Conservation (phyloP, 805 yeast species). For the Starmera caribaea region DNA sequence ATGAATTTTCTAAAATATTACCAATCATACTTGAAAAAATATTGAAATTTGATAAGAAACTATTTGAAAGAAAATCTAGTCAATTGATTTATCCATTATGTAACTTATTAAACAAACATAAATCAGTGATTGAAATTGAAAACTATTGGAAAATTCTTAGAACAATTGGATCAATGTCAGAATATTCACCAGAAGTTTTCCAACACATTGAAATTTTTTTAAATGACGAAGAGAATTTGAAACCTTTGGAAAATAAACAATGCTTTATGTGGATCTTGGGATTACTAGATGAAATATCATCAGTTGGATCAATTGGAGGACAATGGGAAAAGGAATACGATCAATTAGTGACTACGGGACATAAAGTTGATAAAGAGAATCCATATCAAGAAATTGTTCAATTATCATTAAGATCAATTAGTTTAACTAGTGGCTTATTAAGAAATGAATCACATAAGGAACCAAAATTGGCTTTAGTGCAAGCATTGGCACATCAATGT, state of each 20-base stretch:
- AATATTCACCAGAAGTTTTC: slow-evolving; percentile 34
- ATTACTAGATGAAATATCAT: slow-evolving; percentile 67
- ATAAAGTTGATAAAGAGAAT: slow-evolving; percentile 32
- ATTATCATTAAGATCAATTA: slow-evolving; percentile 51
- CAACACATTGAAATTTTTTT: slow-evolving; percentile 35
- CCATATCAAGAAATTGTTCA: slow-evolving; percentile 47
- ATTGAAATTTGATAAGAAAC: slow-evolving; percentile 5
- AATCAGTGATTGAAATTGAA: slow-evolving; percentile 37
- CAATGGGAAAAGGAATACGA: slow-evolving; percentile 64
- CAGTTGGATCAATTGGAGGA: slow-evolving; percentile 72
- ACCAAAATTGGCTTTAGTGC: slow-evolving; percentile 48
- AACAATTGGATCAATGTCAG: slow-evolving; percentile 34
- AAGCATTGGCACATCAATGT: slow-evolving; percentile 84
- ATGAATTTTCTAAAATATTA: slow-evolving; percentile 1
- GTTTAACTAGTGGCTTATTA: slow-evolving; percentile 45
- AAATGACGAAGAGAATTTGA: slow-evolving; percentile 15
- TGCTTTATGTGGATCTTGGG: slow-evolving; percentile 56
- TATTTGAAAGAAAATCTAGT: slow-evolving; percentile 9
- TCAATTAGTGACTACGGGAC: slow-evolving; percentile 31
- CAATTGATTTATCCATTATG: slow-evolving; percentile 12
- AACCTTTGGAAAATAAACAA: slow-evolving; percentile 35
- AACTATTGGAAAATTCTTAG: slow-evolving; percentile 48
- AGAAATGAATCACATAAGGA: slow-evolving; percentile 21
- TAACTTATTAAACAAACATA: slow-evolving; percentile 1
- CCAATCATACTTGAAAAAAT: slow-evolving; percentile 5